These are phyloP conservation scores for Herpetospermum pedunculosum DNA, from an alignment of 306 rosid species.

Conservation along the genomic window DNA sequence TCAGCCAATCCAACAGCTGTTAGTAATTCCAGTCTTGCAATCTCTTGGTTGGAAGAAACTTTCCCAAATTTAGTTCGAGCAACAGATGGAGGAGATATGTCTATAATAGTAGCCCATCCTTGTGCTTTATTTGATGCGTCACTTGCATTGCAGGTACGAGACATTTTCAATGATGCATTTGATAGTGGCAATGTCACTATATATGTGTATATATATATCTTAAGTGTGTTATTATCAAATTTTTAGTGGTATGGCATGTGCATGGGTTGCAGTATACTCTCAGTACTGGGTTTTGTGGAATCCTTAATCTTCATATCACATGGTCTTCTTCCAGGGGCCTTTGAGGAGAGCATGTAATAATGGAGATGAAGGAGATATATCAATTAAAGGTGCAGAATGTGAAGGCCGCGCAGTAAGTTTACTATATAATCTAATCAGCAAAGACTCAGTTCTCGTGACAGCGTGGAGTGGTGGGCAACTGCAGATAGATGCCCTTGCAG, in stretches of 20 bases:
- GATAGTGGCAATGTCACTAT: constrained; percentile 9
- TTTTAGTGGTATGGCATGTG: not conserved
- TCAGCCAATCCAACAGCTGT: constrained; percentile 54
- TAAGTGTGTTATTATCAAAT: not conserved
- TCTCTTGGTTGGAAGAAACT: constrained; percentile 87
- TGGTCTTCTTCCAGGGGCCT: constrained; percentile 69
- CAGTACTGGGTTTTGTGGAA: not conserved
- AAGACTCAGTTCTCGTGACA: constrained; percentile 75
- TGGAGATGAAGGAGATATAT: constrained; percentile 35
- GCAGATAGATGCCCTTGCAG: constrained; percentile 90
- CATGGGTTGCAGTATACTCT: not conserved
- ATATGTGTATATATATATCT: not conserved
- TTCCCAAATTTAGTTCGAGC: constrained; percentile 56
- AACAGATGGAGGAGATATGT: constrained; percentile 35
- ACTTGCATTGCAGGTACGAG: constrained; percentile 67
- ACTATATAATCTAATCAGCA: constrained; percentile 63
- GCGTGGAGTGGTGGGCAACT: constrained; percentile 97
- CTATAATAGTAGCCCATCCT: constrained; percentile 49
- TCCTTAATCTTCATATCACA: not conserved
- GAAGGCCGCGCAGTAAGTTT: constrained; percentile 78
- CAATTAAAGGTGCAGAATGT: constrained; percentile 59
- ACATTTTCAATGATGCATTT: constrained; percentile 9
- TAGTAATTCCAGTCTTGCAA: constrained; percentile 68
- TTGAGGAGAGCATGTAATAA: constrained; percentile 54
- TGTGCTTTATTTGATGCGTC: constrained; percentile 81